phyloP scores from a whole-genome alignment of 345 rosid genomes.

The Crucihimalaya himalaica region DNA sequence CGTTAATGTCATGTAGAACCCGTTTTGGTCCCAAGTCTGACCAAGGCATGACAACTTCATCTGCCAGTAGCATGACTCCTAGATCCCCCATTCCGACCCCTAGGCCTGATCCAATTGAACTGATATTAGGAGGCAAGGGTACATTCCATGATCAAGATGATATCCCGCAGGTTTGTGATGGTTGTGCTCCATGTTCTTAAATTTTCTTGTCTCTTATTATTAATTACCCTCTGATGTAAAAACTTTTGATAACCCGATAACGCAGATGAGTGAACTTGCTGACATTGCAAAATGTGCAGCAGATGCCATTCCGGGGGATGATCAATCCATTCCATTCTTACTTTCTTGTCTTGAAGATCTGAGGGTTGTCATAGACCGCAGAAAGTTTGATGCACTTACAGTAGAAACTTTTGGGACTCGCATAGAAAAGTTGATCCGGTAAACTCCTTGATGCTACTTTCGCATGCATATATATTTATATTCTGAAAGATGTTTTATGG shows the following conservation, averaged over 20 bases:
- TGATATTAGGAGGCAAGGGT: constrained; percentile 84
- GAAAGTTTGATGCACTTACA: constrained; percentile 92
- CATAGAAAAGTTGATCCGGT: constrained; percentile 92
- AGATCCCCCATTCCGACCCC: constrained; percentile 96
- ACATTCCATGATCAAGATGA: constrained; percentile 81
- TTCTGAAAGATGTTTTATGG: constrained; percentile 16
- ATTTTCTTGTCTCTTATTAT: constrained; percentile 15
- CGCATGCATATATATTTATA: background rate
- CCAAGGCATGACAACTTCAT: constrained; percentile 96
- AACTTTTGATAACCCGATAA: constrained; percentile 29
- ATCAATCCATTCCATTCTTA: constrained; percentile 63
- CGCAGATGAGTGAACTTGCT: constrained; percentile 96
- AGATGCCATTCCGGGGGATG: constrained; percentile 77
- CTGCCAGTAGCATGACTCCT: constrained; percentile 99
- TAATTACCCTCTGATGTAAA: constrained; percentile 4
- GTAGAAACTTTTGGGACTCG: constrained; percentile 96
- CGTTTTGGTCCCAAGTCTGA: constrained; percentile 98
- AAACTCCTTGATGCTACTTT: constrained; percentile 35
- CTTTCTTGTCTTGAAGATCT: constrained; percentile 83
- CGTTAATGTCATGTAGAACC: constrained; percentile 91
- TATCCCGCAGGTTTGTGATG: constrained; percentile 70
- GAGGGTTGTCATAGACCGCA: constrained; percentile 77
- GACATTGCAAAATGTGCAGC: constrained; percentile 97
- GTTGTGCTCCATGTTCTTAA: constrained; percentile 5
- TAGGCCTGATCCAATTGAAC: constrained; percentile 83